These are phyloP conservation scores for Pseudogymnoascus sp. DNA, from an alignment of 2,329 filamentous ascomycete genomes.

Conservation along the genomic window DNA sequence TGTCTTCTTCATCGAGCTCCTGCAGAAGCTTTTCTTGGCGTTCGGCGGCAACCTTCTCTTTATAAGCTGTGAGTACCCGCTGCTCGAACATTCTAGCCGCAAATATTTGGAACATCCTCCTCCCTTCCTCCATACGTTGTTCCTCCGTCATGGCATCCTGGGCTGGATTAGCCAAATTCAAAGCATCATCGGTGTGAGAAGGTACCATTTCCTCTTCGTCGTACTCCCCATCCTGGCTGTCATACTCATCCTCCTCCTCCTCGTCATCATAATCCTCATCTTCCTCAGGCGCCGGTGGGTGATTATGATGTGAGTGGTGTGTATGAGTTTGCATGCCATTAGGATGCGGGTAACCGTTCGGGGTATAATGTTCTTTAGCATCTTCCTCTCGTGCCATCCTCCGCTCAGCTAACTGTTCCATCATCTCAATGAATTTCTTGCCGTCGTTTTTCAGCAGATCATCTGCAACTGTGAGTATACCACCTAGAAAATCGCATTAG, in stretches of 20 bases:
- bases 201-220: conserved; percentile 68
- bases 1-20: conserved; percentile 79
- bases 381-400: conserved; percentile 96
- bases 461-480: conserved; percentile 96
- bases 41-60: conserved; percentile 91
- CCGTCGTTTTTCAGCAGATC: conserved; percentile 98
- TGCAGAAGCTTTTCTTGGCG: conserved; percentile 84
- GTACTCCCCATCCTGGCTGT: conserved; percentile 56
- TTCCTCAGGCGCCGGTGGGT: conserved; percentile 63
- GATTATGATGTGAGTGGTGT: conserved; percentile 28
- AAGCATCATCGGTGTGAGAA: conserved; percentile 9
- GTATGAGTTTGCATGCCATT: conserved; percentile 45
- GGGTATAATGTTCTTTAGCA: conserved; percentile 54
- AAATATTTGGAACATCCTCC: conserved; percentile 99
- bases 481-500: conserved; percentile 52
- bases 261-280: conserved; percentile 66
- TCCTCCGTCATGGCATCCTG: conserved; percentile 96
- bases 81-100: conserved; percentile 99
- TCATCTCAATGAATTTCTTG: conserved; percentile 99
- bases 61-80: conserved; percentile 90
- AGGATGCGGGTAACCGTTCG: conserved; percentile 47
- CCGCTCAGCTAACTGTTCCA: conserved; percentile 96
- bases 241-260: conserved; percentile 53
- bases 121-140: conserved; percentile 97
- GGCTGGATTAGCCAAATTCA: conserved; percentile 29